Percentiles rank a stretch among this genome's conserved stretches.
phyloP scores from a whole-genome alignment of 345 rosid species.

The Firmiana major region DNA sequence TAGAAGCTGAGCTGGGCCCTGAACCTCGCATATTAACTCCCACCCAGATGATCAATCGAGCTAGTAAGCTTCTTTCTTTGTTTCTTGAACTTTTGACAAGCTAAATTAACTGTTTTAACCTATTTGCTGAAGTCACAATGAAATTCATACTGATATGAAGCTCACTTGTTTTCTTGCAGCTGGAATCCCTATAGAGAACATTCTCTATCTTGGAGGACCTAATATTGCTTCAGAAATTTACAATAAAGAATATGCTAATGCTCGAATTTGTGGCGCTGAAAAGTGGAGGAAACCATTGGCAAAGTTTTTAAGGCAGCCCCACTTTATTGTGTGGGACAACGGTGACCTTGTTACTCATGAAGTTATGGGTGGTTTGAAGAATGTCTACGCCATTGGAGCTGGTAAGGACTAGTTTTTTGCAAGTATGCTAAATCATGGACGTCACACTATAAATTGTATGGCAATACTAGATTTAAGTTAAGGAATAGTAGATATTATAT shows the following conservation, averaged over 20 bases:
- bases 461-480: not conserved
- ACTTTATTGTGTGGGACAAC: slow-evolving; percentile 95
- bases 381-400: slow-evolving; percentile 99
- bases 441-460: not conserved
- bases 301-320: slow-evolving; percentile 83
- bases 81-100: slow-evolving; percentile 13
- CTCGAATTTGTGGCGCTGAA: slow-evolving; percentile 90
- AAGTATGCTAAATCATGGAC: not conserved
- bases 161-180: slow-evolving; percentile 39
- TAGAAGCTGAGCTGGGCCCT: slow-evolving; percentile 80
- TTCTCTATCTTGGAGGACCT: slow-evolving; percentile 95
- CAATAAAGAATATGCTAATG: slow-evolving; percentile 94
- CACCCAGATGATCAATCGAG: slow-evolving; percentile 83
- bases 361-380: slow-evolving; percentile 99
- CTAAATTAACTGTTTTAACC: not conserved
- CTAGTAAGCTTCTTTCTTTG: slow-evolving; percentile 53
- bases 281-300: slow-evolving; percentile 95
- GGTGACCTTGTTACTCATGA: slow-evolving; percentile 97
- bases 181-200: slow-evolving; percentile 71
- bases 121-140: not conserved
- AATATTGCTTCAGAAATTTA: slow-evolving; percentile 96
- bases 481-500: not conserved
- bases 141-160: not conserved
- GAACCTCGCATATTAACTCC: slow-evolving; percentile 87
- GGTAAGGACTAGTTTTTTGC: slow-evolving; percentile 41